phyloP scores from a whole-genome alignment of 495 filamentous ascomycete genomes.

The Daldinia decipiens region DNA sequence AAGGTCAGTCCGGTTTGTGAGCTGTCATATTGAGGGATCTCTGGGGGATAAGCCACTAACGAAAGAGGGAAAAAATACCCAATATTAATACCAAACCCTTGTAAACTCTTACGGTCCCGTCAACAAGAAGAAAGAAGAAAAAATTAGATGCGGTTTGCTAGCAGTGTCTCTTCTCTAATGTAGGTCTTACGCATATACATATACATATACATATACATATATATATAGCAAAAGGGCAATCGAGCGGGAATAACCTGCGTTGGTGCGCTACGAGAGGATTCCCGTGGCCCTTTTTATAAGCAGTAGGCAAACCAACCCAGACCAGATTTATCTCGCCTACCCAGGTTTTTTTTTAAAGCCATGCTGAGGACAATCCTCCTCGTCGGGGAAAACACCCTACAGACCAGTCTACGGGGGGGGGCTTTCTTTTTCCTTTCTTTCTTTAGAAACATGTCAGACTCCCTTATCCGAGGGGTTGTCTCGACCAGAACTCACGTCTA shows the following conservation, averaged over 20 bases:
- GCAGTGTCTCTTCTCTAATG: constrained; percentile 2
- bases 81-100: background rate
- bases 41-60: constrained; percentile 29
- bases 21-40: constrained; percentile 35
- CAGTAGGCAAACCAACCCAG: constrained; percentile 6
- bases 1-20: constrained; percentile 28
- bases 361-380: constrained; percentile 20
- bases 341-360: constrained; percentile 4
- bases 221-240: constrained; percentile 3
- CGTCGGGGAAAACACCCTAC: constrained; percentile 3
- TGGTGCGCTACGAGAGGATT: constrained; percentile 10
- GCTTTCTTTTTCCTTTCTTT: constrained; percentile 7
- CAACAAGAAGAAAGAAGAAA: constrained; percentile 2
- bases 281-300: constrained; percentile 34
- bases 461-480: constrained; percentile 36
- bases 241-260: constrained; percentile 26
- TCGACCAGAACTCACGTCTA: constrained; percentile 30
- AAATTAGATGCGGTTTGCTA: constrained; percentile 2
- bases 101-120: constrained; percentile 7
- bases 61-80: background rate
- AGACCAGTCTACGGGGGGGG: constrained; percentile 1
- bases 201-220: too few relatives aligned
- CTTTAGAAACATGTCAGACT: constrained; percentile 22
- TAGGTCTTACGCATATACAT: constrained; percentile 28
- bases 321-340: constrained; percentile 4